Evolutionary conservation across 1,139 yeast genomes (phyloP).

Genomic region (Taphrina sp.): DNA sequence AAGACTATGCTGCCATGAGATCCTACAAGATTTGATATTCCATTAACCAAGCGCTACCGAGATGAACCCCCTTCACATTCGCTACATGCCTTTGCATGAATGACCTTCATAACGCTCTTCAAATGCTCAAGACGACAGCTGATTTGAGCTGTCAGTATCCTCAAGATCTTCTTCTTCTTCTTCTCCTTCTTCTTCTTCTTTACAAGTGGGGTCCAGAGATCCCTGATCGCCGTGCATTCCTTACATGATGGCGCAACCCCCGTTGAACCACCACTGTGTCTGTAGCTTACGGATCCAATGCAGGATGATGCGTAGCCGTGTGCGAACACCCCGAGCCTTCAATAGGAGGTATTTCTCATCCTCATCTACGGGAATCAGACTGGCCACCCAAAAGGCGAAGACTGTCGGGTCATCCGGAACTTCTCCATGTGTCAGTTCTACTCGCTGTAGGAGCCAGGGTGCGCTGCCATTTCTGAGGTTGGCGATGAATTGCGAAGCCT

Average conservation of each 20-base stretch:
- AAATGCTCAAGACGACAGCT: too few relatives aligned
- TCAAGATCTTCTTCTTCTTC: too few relatives aligned
- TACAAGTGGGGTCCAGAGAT: too few relatives aligned
- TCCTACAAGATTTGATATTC: too few relatives aligned
- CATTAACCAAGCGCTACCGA: too few relatives aligned
- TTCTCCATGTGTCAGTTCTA: conserved; percentile 28
- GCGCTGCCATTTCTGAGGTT: conserved; percentile 20
- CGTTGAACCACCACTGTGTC: conserved; percentile 30
- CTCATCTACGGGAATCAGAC: conserved; percentile 30
- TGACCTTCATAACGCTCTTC: too few relatives aligned
- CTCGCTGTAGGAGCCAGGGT: conserved; percentile 22
- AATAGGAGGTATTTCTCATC: conserved; percentile 27
- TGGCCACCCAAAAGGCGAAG: conserved; percentile 32
- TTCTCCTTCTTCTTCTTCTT: too few relatives aligned
- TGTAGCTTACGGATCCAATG: conserved; percentile 31
- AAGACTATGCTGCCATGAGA: too few relatives aligned
- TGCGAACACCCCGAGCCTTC: conserved; percentile 19
- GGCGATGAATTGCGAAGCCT: conserved; percentile 23
- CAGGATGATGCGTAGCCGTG: conserved; percentile 24
- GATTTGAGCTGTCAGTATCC: too few relatives aligned
- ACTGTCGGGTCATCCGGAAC: conserved; percentile 25
- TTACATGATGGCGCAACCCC: conserved; percentile 27
- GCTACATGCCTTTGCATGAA: too few relatives aligned
- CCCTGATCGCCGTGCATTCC: too few relatives aligned
- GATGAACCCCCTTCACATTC: too few relatives aligned